phyloP scores from a whole-genome alignment of 202 grass and related monocot species.

The Miscanthus sacchariflorus region DNA sequence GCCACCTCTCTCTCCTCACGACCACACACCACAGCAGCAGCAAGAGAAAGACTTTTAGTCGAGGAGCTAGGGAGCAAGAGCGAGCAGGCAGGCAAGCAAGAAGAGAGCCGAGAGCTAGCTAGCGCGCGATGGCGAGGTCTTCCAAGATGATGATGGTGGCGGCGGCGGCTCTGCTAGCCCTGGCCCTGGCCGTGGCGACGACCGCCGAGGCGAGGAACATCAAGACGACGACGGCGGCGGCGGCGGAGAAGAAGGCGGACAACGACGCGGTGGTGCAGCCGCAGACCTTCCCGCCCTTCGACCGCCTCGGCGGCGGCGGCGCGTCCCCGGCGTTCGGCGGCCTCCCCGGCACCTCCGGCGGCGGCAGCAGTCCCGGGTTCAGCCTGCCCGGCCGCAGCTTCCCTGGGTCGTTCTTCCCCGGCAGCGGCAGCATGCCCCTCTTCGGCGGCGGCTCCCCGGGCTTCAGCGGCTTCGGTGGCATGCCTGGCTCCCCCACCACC shows the following conservation, averaged over 20 bases:
- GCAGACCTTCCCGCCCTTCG: slow-evolving; percentile 64
- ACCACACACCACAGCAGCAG: neutral
- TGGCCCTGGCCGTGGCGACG: slow-evolving; percentile 40
- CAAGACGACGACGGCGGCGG: slow-evolving; percentile 33
- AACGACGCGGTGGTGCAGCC: slow-evolving; percentile 57
- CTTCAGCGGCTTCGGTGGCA: slow-evolving; percentile 47
- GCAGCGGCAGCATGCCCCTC: slow-evolving; percentile 43
- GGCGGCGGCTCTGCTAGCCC: slow-evolving; percentile 38
- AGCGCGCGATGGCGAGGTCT: slow-evolving; percentile 47
- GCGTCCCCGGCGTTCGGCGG: slow-evolving; percentile 30
- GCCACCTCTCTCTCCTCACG: slow-evolving; percentile 31
- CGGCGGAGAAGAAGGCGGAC: slow-evolving; percentile 20
- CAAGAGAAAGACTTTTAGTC: neutral
- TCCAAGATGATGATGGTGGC: slow-evolving; percentile 28
- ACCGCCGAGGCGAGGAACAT: slow-evolving; percentile 59
- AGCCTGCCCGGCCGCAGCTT: slow-evolving; percentile 42
- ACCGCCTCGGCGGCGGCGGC: slow-evolving; percentile 50
- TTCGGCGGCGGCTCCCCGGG: slow-evolving; percentile 37
- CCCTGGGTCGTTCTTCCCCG: slow-evolving; percentile 20
- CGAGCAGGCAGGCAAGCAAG: neutral
- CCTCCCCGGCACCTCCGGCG: neutral
- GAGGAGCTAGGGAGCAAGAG: neutral
- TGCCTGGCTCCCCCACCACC: slow-evolving; percentile 54
- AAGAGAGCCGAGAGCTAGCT: neutral
- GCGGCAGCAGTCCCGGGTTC: slow-evolving; percentile 47